Evolutionary conservation across 768 basidiomycete species (phyloP), one percentile per base, ranked within the genome.

Genomic region (Mycena vulgaris): DNA sequence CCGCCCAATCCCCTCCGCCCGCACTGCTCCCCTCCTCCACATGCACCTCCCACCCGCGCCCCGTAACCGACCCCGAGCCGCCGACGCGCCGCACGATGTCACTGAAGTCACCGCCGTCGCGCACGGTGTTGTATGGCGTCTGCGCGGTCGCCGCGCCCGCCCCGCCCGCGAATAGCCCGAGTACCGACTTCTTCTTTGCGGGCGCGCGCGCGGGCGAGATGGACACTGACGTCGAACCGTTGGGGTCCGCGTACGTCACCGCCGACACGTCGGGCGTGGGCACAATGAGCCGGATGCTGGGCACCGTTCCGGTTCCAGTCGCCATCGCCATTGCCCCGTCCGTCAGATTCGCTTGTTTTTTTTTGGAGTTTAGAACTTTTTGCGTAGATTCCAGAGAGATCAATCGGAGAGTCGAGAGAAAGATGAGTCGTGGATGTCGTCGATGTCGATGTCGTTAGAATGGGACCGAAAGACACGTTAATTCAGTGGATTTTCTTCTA

Each of bases 41-140:
- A 72, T 85, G 87, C 52, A 94, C 93, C 72, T 94, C 93, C 74
- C 93, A 90, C 1, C 89, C 89, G 7, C 87, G 81, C n/a, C 80
- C 79, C 3, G 81, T 81, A 16, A 78, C 49, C 9, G 35, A 77
- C 69, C 63, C 75, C 45, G 66, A 55, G 11, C 72, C 83, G 11
- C 86, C 85, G 3, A 90, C 85, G 31, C 88, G 86, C 31, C 89
- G 80, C 9, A 86, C 83, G 42, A 89, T 89, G 67, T 93, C 92
- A 2, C 89, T 89, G 49, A 92, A 81, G 74, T 93, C 92, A 55
- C 78, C 61, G 9, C 51, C 47, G 25, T 28, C 49, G 52, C 67
- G 63, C 35, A 33, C 31, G 51, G 76, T 75, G 23, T 78, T 78
- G 59, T 79, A 82, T 60, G 72, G 63, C 77, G 66, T 47, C 40